Conservation (phyloP, 768 basidiomycete genomes). For the Psilocybe subaeruginosa region DNA sequence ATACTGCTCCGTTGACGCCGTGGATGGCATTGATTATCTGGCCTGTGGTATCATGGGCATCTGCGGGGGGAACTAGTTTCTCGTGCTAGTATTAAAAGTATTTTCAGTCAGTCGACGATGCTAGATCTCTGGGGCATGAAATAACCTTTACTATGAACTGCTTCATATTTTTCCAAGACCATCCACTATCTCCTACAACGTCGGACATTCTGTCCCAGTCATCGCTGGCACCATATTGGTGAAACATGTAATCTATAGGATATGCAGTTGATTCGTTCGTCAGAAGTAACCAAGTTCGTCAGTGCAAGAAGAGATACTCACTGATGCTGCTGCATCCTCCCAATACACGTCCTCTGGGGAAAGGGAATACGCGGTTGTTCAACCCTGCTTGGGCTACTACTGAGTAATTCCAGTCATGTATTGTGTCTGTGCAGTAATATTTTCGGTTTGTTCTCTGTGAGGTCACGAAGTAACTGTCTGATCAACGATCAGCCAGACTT, state of each 20-base stretch:
- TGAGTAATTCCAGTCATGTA: slow-evolving; percentile 33
- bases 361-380: slow-evolving; percentile 23
- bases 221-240: slow-evolving; percentile 32
- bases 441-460: too few species aligned
- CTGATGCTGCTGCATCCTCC: slow-evolving; percentile 33
- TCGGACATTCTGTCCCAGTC: slow-evolving; percentile 58
- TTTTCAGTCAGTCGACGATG: too few species aligned
- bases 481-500: too few species aligned
- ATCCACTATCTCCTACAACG: slow-evolving; percentile 47
- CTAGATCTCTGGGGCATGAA: too few species aligned
- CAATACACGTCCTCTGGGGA: slow-evolving; percentile 28
- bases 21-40: slow-evolving; percentile 28
- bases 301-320: slow-evolving; percentile 14
- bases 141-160: slow-evolving; percentile 26
- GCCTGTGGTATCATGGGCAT: slow-evolving; percentile 30
- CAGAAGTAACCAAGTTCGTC: neutral
- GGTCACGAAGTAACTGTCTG: too few species aligned
- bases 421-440: slow-evolving; percentile 5
- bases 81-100: slow-evolving; percentile 28
- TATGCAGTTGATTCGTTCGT: neutral
- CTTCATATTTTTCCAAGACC: slow-evolving; percentile 37
- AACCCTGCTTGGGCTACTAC: slow-evolving; percentile 24
- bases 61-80: slow-evolving; percentile 28
- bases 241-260: slow-evolving; percentile 24
- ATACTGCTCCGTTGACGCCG: slow-evolving; percentile 31